phyloP scores from a whole-genome alignment of 768 basidiomycete species.

The Pisolithus sp. region DNA sequence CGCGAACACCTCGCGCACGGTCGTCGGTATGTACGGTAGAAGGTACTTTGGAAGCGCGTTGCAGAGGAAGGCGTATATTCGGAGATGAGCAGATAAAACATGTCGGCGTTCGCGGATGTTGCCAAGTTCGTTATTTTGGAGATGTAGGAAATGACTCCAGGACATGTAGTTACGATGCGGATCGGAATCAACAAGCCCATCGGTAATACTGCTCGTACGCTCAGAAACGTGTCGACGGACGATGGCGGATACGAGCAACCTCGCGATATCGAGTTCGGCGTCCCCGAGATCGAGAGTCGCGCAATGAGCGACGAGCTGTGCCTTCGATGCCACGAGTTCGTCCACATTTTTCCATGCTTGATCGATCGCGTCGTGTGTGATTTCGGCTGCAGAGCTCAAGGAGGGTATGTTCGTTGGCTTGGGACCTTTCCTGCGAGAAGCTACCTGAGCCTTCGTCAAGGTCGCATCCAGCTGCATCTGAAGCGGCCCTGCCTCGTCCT shows the following conservation, averaged over 20 bases:
- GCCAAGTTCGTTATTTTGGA: conserved; percentile 53
- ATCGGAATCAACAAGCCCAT: conserved; percentile 1
- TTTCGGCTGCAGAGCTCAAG: conserved; percentile 6
- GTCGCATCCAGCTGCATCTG: conserved; percentile 28
- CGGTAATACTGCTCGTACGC: conserved; percentile 2
- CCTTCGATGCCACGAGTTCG: conserved; percentile 19
- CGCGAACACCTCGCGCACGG: conserved; percentile 47
- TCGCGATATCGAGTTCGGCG: conserved; percentile 52
- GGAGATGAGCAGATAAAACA: conserved; percentile 45
- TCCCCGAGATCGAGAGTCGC: conserved; percentile 36
- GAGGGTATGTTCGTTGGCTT: conserved; percentile 11
- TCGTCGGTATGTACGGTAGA: conserved; percentile 33
- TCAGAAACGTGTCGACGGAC: conserved; percentile 34
- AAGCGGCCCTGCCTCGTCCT: conserved; percentile 27
- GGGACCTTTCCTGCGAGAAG: conserved; percentile 22
- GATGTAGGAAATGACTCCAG: conserved; percentile 47
- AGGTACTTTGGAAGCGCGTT: conserved; percentile 28
- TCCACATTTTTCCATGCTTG: conserved; percentile 41
- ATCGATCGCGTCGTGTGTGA: conserved; percentile 39
- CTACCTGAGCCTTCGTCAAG: conserved; percentile 29
- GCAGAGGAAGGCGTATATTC: conserved; percentile 49
- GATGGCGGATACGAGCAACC: conserved; percentile 48
- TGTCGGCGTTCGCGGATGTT: conserved; percentile 42
- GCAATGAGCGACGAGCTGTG: conserved; percentile 18
- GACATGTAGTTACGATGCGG: neutral